phyloP scores from a whole-genome alignment of 2,329 filamentous ascomycete species.

The Ascochyta fabae region DNA sequence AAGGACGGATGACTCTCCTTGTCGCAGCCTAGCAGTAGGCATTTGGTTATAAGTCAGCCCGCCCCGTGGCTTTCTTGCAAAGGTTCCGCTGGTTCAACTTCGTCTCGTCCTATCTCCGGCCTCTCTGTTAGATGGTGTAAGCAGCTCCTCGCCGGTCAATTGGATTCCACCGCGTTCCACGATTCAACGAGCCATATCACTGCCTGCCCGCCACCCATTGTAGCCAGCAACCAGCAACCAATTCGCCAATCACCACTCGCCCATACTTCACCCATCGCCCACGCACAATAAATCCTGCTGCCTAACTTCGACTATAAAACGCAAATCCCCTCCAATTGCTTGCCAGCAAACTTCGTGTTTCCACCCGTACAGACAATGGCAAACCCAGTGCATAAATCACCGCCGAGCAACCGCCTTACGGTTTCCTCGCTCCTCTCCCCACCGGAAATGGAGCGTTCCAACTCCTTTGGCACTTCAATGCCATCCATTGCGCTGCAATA shows the following conservation, averaged over 20 bases:
- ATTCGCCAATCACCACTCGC: conserved; percentile 14
- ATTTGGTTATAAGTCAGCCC: conserved; percentile 33
- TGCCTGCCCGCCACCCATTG: conserved; percentile 32
- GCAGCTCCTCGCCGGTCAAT: conserved; percentile 36
- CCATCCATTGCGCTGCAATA: conserved; percentile 28
- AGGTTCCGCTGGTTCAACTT: conserved; percentile 30
- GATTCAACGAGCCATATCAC: conserved; percentile 29
- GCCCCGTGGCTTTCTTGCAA: conserved; percentile 31
- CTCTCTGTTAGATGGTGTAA: conserved; percentile 33
- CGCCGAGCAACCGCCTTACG: conserved; percentile 41
- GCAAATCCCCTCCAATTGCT: conserved; percentile 15
- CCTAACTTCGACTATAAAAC: conserved; percentile 17
- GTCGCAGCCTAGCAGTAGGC: conserved; percentile 18
- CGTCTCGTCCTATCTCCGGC: conserved; percentile 37
- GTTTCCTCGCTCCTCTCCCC: conserved; percentile 51
- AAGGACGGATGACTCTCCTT: conserved; percentile 21
- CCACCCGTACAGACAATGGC: conserved; percentile 27
- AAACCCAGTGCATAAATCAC: conserved; percentile 36
- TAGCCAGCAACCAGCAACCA: conserved; percentile 12
- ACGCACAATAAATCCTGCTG: conserved; percentile 8
- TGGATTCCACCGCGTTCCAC: conserved; percentile 45
- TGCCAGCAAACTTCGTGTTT: conserved; percentile 27
- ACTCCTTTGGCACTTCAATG: conserved; percentile 49
- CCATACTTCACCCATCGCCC: conserved; percentile 3
- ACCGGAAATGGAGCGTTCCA: conserved; percentile 49